phyloP scores from a whole-genome alignment of 768 basidiomycete genomes.

The Cyclocybe aegerita region DNA sequence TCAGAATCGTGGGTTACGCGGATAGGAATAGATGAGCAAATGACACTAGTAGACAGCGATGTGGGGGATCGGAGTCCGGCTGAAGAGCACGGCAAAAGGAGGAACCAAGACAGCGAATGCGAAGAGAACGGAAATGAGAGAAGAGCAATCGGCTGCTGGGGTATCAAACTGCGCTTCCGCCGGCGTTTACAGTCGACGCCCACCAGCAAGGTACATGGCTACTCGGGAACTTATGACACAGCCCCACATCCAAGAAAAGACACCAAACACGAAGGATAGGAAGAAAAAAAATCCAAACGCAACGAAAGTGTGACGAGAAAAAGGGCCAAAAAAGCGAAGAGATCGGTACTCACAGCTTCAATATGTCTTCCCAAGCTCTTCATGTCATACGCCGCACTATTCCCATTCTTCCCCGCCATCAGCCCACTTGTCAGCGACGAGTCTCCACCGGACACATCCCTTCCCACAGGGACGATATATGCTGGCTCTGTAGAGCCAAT shows the following conservation, averaged over 20 bases:
- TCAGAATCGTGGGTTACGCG: too few species aligned
- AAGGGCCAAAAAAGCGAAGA: conserved; percentile 1
- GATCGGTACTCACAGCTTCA: conserved; percentile 75
- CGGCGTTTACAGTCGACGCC: too few species aligned
- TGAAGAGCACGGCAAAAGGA: too few species aligned
- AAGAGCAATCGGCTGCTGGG: too few species aligned
- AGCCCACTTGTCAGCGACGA: conserved; percentile 53
- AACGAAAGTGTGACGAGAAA: background rate
- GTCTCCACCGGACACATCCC: conserved; percentile 63
- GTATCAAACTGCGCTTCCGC: too few species aligned
- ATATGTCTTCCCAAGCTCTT: conserved; percentile 97
- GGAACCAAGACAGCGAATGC: too few species aligned
- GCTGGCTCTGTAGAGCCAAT: conserved; percentile 7
- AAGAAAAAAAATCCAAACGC: conserved; percentile 5
- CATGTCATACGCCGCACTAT: conserved; percentile 94
- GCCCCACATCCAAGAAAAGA: background rate
- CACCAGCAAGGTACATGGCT: too few species aligned
- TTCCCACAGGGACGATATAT: conserved; percentile 50
- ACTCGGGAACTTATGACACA: too few species aligned
- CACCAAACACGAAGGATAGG: conserved; percentile 5
- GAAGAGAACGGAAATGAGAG: too few species aligned
- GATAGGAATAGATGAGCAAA: too few species aligned
- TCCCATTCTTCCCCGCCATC: conserved; percentile 71
- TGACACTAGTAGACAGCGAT: background rate
- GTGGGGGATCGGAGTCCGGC: background rate